Base-by-base conservation (phyloP, 2,329 filamentous ascomycete genomes). In the Cytospora paraplurivora region DNA sequence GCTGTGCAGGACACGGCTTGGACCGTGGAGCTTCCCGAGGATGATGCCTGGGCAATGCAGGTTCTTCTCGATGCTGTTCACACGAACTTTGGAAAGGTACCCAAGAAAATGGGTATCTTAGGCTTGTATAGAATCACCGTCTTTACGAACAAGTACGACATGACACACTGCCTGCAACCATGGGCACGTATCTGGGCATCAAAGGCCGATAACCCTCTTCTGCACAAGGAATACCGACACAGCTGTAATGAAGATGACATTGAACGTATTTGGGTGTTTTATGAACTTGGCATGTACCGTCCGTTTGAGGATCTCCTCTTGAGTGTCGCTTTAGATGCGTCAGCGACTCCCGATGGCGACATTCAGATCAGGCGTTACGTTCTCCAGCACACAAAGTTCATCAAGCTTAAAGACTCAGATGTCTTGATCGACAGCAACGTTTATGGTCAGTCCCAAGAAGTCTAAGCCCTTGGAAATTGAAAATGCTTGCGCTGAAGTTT, bases 21-120 rank as follows among this genome's bases (percentile, higher is more conserved):
- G 61, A 32, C 19, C n/a, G 55, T 59, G 8, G 49, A 59, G 49
- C 61, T 62, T 12, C 55, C 55, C 10, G 55, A 58, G 54, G 61
- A 62, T 34, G 27, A 58, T 19, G 6, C 49, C 7, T 19, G 32
- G 33, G 55, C 47, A 0, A 35, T 62, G 5, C 10, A 15, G 10
- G 41, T 54, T 21, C 2, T 58, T 27, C 35, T 62, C 8, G 34
- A 57, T 37, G 32, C 44, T 21, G 38, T 62, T 2, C 67, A 63
- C 19, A 33, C n/a, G 7, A 56, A 51, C 4, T 47, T 56, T 27
- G 13, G 15, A 12, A 8, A n/a, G 1, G 10, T 56, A 1, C 52
- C 53, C 6, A 19, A 1, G n/a, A 4, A 8, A 0, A 8, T 56
- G 8, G 8, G 33, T 6, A 6, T 56, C 12, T 1, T 12, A 1